phyloP scores from a whole-genome alignment of 768 basidiomycete species.

The Ramaria sp. region DNA sequence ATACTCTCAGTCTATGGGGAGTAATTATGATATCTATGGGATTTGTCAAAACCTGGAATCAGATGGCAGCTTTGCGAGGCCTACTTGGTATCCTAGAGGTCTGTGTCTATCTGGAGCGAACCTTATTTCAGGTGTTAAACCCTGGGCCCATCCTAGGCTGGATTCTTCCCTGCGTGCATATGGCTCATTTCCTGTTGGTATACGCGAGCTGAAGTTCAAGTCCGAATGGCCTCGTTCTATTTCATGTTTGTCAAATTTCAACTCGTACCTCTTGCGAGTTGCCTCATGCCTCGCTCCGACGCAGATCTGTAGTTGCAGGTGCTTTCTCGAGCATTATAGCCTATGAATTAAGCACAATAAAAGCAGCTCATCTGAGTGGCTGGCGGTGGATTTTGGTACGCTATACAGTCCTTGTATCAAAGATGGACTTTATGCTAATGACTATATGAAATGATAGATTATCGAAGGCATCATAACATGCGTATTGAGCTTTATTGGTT shows the following conservation, averaged over 20 bases:
- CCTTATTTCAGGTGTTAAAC: neutral
- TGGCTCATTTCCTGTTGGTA: constrained; percentile 18
- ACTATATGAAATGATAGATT: constrained; percentile 7
- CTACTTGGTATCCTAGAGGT: constrained; percentile 20
- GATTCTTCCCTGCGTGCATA: constrained; percentile 19
- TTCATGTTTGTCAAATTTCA: constrained; percentile 15
- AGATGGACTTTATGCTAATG: constrained; percentile 1
- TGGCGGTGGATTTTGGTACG: constrained; percentile 22
- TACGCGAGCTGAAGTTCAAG: constrained; percentile 19
- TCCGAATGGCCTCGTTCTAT: constrained; percentile 19
- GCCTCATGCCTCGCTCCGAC: neutral
- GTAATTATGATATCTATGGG: constrained; percentile 19
- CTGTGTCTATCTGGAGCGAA: neutral
- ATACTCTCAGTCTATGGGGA: constrained; percentile 16
- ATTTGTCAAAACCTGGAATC: constrained; percentile 20
- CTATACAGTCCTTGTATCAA: too few relatives aligned
- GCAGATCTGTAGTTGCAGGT: constrained; percentile 10
- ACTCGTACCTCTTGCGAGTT: constrained; percentile 7
- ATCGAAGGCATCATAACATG: constrained; percentile 14
- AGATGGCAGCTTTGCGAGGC: constrained; percentile 17
- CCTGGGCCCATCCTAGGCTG: constrained; percentile 11
- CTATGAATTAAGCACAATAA: constrained; percentile 10
- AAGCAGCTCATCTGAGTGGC: constrained; percentile 12
- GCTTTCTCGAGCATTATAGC: constrained; percentile 12
- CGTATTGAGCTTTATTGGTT: constrained; percentile 11